phyloP scores from a whole-genome alignment of 2,329 filamentous ascomycete genomes.

The Hymenoscyphus occultus region DNA sequence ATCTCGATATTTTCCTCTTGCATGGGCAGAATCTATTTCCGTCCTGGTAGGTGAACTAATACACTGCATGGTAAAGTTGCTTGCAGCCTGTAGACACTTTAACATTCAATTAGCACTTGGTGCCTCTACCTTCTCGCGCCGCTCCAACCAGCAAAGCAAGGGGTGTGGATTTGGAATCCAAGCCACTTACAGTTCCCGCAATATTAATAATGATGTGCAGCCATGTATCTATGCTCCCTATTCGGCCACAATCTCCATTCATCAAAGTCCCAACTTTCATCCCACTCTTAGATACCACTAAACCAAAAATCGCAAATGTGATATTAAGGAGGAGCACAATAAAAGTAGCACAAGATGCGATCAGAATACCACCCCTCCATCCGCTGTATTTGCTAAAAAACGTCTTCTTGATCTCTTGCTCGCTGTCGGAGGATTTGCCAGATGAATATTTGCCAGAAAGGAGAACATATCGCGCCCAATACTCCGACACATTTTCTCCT shows the following conservation, averaged over 20 bases:
- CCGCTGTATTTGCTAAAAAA: slow-evolving; percentile 13
- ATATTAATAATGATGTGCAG: slow-evolving; percentile 49
- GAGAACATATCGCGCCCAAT: slow-evolving; percentile 14
- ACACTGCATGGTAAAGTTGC: slow-evolving; percentile 48
- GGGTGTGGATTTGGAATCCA: too few relatives aligned
- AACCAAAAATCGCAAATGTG: slow-evolving; percentile 24
- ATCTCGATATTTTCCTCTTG: slow-evolving; percentile 40
- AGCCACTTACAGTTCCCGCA: slow-evolving; percentile 38
- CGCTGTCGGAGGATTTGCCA: slow-evolving; percentile 11
- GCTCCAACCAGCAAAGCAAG: too few relatives aligned
- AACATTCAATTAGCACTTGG: too few relatives aligned
- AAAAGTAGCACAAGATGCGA: slow-evolving; percentile 12
- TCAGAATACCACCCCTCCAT: slow-evolving; percentile 21
- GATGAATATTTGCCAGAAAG: slow-evolving; percentile 20
- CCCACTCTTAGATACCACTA: slow-evolving; percentile 12
- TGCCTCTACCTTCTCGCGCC: too few relatives aligned
- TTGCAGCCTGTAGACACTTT: slow-evolving; percentile 41
- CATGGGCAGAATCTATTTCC: slow-evolving; percentile 49
- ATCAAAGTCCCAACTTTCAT: slow-evolving; percentile 19
- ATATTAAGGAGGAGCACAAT: slow-evolving; percentile 20
- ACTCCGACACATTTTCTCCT: too few relatives aligned
- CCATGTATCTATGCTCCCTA: slow-evolving; percentile 19
- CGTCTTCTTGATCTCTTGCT: not conserved
- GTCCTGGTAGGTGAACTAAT: slow-evolving; percentile 47
- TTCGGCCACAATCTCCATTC: slow-evolving; percentile 19